A percentile compares a stretch with the other conserved stretches of the same genome.
Evolutionary conservation across 495 filamentous ascomycete species (phyloP).

Genomic region (Monascus purpureus): DNA sequence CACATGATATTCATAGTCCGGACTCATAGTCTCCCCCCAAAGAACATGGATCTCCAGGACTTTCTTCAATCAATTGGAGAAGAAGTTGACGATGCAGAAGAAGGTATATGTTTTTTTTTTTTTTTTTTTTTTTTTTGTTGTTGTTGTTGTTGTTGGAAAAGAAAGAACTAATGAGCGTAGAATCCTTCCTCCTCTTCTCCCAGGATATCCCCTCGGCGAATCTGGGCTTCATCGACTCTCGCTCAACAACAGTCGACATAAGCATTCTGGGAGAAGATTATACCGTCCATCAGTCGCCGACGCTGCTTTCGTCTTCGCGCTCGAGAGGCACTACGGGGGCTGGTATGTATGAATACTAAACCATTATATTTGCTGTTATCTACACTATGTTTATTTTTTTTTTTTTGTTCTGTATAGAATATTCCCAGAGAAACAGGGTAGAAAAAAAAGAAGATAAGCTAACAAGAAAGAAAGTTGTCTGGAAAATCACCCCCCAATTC

Average conservation of each 20-base stretch:
- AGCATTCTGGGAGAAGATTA: conserved; percentile 56
- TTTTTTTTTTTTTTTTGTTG: too few relatives aligned
- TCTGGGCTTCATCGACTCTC: conserved; percentile 73
- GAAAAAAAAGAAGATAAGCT: neutral
- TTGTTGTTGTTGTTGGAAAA: too few relatives aligned
- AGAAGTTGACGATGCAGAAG: conserved; percentile 44
- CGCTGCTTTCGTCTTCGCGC: conserved; percentile 61
- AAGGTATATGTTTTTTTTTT: conserved; percentile 53
- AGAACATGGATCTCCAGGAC: conserved; percentile 1
- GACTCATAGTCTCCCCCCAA: neutral
- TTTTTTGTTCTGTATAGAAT: too few relatives aligned
- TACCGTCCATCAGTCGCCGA: conserved; percentile 73
- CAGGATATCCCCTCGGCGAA: conserved; percentile 59
- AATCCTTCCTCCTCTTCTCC: conserved; percentile 77
- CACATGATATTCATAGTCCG: too few relatives aligned
- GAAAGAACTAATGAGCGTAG: conserved; percentile 25
- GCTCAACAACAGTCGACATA: conserved; percentile 49
- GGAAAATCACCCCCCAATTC: conserved; percentile 83
- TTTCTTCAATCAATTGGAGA: conserved; percentile 12
- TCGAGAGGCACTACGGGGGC: conserved; percentile 83
- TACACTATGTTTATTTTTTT: too few relatives aligned
- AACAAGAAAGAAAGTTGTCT: conserved; percentile 44
- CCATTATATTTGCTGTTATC: too few relatives aligned
- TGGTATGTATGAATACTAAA: conserved; percentile 33
- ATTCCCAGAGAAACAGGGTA: neutral